Base-by-base conservation (phyloP, 129 eudicot species). In the Helianthus tuberosus region DNA sequence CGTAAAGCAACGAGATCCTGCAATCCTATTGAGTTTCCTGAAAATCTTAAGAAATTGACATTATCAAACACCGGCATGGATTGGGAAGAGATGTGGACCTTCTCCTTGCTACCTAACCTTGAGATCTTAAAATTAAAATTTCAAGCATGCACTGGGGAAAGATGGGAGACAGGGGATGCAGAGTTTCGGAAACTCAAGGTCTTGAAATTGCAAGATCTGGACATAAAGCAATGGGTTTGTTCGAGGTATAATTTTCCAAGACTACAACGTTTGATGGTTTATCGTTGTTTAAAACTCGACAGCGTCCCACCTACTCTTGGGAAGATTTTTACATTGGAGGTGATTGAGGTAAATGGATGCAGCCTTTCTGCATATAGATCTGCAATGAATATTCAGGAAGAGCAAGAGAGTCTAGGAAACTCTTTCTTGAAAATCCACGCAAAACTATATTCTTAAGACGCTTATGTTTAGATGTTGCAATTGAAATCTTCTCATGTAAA, bases 251-350 rank as follows among this genome's bases (percentile, higher is more conserved):
- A 27, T 8, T 67, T 81, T n/a, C 77, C 85, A 5, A 1, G 48
- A 20, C 71, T 80, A 27, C 61, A 59, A 57, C 14, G 59, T 36
- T 25, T 80, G 8, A 59, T 74, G 69, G 44, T 81, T 1, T 54
- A 43, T 29, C n/a, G 6, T 16, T 75, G 85, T 55, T 10, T 5
- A 46, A 36, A 63, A 14, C 77, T 81, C 6, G 63, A 36, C 29
- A 39, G 54, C 23, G 61, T 81, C 51, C 81, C 85, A 7, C n/a
- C 4, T 39, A 20, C 36, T 43, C 6, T 81, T 12, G 85, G 73
- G 9, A 69, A 29, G 25, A 61, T 75, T 54, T 29, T 20, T 13
- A 50, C 80, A 5, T n/a, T 80, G 9, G 65, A 62, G 29, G 0
- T 25, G 67, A 69, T 80, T 25, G 67, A 74, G 50, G 35, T 73